Percentiles rank a stretch among this genome's conserved stretches.
Evolutionary conservation across 768 basidiomycete species (phyloP).

Genomic region (Lentinula detonsa): DNA sequence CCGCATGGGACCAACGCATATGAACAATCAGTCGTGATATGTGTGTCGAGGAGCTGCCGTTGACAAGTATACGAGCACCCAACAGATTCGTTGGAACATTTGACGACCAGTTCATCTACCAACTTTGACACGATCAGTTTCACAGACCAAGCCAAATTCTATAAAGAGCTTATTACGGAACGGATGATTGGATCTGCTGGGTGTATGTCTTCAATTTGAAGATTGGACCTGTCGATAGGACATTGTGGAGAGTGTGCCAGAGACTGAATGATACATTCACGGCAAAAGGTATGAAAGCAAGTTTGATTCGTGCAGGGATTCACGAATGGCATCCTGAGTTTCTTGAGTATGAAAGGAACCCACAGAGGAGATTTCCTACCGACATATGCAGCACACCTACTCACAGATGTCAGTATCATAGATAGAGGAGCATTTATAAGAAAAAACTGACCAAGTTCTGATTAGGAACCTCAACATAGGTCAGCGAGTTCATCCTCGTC

Average conservation of each 20-base stretch:
- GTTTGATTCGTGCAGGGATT: slow-evolving; percentile 70
- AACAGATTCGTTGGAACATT: slow-evolving; percentile 52
- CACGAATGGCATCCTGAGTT: slow-evolving; percentile 58
- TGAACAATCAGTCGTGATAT: slow-evolving; percentile 56
- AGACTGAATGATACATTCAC: slow-evolving; percentile 71
- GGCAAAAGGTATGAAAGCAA: slow-evolving; percentile 85
- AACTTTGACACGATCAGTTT: slow-evolving; percentile 37
- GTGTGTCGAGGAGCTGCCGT: slow-evolving; percentile 56
- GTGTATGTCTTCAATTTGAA: slow-evolving; percentile 49
- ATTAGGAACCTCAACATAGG: slow-evolving; percentile 59
- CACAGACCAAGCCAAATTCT: background rate
- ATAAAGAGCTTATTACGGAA: slow-evolving; percentile 48
- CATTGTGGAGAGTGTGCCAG: slow-evolving; percentile 66
- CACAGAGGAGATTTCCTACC: slow-evolving; percentile 27
- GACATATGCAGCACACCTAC: slow-evolving; percentile 77
- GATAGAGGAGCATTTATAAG: background rate
- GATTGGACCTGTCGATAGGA: slow-evolving; percentile 75
- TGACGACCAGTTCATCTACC: slow-evolving; percentile 76
- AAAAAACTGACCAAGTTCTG: slow-evolving; percentile 51
- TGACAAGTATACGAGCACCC: slow-evolving; percentile 66
- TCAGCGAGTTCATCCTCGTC: slow-evolving; percentile 22
- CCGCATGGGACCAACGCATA: slow-evolving; percentile 50
- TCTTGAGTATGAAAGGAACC: slow-evolving; percentile 1
- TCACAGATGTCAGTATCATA: slow-evolving; percentile 5
- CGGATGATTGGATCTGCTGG: slow-evolving; percentile 74